phyloP scores from a whole-genome alignment of 495 filamentous ascomycete species.

The Neurospora sp. region DNA sequence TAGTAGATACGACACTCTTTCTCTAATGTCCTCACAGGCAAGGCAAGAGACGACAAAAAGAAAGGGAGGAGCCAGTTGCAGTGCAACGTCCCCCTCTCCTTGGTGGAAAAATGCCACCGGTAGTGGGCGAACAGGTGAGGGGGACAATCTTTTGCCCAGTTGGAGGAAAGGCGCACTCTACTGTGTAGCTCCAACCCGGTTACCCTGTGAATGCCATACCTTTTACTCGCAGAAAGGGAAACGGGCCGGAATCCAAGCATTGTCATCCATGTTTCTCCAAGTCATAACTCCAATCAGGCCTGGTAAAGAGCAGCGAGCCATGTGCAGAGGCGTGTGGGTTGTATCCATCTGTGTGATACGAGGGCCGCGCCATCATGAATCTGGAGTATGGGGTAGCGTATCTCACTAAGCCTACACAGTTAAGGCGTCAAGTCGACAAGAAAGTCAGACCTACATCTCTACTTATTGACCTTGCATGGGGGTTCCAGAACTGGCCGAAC shows the following conservation, averaged over 20 bases:
- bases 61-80: background rate
- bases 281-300: conserved; percentile 1
- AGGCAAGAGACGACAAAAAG: background rate
- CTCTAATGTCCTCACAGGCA: background rate
- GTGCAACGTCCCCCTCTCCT: conserved; percentile 2
- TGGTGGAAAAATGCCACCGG: conserved; percentile 12
- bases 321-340: background rate
- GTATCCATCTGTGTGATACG: background rate
- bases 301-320: background rate
- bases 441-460: background rate
- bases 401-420: background rate
- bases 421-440: background rate
- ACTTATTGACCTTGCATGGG: background rate
- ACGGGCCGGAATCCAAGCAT: conserved; percentile 3
- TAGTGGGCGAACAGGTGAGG: background rate
- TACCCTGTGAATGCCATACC: background rate
- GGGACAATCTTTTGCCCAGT: conserved; percentile 1
- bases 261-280: background rate
- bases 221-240: conserved; percentile 1
- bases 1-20: background rate
- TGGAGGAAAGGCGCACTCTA: background rate
- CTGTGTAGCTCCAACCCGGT: background rate
- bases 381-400: background rate
- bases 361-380: background rate
- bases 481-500: background rate